Base-by-base conservation (phyloP, 768 basidiomycete species). In the Hypholoma sublateritium region DNA sequence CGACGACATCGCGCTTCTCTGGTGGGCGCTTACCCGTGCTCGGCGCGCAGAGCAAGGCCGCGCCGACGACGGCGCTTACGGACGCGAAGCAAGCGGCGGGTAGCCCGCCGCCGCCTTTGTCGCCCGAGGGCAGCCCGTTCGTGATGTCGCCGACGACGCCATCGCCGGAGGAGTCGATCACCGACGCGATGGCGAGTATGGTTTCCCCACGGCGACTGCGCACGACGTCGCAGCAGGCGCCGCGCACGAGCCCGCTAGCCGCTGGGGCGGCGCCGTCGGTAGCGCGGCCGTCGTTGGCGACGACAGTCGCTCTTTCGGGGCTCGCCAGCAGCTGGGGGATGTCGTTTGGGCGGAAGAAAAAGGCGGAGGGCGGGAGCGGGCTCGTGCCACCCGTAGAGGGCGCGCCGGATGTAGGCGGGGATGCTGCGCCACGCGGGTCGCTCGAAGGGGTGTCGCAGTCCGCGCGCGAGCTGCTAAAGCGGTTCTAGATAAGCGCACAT, bases 1-100 rank as follows among this genome's bases (percentile, higher is more conserved):
- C 89, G 2, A 79, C 82, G 5, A 81, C 87, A 1, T 92, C 90
- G 8, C 79, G 76, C 53, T 86, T 90, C 66, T 90, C 89, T 6
- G 74, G 79, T 0, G 81, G 77, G 28, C 83, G 87, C 35, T 75
- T 86, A 25, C 87, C 89, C 13, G 75, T 78, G 1, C 72, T 90
- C 51, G 86, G 82, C 14, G 71, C 73, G 35, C 62, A 71, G 17
- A 69, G 78, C 1, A 90, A 91, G 68, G 86, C 85, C 0, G 78
- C 80, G 17, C 78, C 88, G 3, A 89, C 89, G 6, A 89, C 82
- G 2, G 89, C 88, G 5, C 61, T 89, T 34, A 80, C 84, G 24
- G 88, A 86, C 22, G 68, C 80, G 12, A 75, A 78, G 7, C 74
- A 17, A 3, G 46, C 46, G 21, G 22, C 14, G 11, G 46, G 46